Conservation (phyloP, 352 stramenopile genomes). For the Phytopythium ostracodes region DNA sequence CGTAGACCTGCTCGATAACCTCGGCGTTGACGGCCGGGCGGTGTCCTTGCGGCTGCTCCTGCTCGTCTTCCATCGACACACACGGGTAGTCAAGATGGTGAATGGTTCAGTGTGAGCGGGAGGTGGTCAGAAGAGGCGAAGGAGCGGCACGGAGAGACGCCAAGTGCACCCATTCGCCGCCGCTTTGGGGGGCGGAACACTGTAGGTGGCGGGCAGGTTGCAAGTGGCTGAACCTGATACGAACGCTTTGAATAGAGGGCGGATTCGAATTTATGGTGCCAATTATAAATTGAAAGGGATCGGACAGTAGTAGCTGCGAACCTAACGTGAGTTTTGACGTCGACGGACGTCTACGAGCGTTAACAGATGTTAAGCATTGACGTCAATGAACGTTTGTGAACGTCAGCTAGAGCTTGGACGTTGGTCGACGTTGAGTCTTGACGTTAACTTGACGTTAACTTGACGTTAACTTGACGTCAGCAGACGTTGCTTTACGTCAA, state of each 20-base stretch:
- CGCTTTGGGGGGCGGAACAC: too few species aligned
- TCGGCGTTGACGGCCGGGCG: neutral
- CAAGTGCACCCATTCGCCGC: neutral
- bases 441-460: too few species aligned
- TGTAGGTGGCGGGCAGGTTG: neutral
- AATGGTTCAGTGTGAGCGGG: neutral
- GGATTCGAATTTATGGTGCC: neutral
- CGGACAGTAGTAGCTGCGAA: neutral
- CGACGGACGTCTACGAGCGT: too few species aligned
- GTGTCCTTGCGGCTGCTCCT: neutral
- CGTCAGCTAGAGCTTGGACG: too few species aligned
- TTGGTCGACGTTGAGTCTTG: too few species aligned
- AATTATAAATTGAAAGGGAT: neutral
- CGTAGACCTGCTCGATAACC: slow-evolving; percentile 10
- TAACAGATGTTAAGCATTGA: too few species aligned
- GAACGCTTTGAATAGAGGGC: neutral
- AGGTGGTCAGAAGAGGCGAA: neutral
- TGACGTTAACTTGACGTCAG: too few species aligned
- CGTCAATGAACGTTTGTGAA: too few species aligned
- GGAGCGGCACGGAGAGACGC: neutral
- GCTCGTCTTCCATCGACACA: neutral
- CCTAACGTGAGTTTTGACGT: neutral
- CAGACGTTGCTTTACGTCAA: too few species aligned
- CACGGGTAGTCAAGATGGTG: neutral
- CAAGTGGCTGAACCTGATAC: neutral